A percentile compares a stretch with the other conserved stretches of the same genome.
These are phyloP conservation scores for Calonectria hawksworthii DNA, from an alignment of 2,329 filamentous ascomycete genomes.

Conservation along the genomic window DNA sequence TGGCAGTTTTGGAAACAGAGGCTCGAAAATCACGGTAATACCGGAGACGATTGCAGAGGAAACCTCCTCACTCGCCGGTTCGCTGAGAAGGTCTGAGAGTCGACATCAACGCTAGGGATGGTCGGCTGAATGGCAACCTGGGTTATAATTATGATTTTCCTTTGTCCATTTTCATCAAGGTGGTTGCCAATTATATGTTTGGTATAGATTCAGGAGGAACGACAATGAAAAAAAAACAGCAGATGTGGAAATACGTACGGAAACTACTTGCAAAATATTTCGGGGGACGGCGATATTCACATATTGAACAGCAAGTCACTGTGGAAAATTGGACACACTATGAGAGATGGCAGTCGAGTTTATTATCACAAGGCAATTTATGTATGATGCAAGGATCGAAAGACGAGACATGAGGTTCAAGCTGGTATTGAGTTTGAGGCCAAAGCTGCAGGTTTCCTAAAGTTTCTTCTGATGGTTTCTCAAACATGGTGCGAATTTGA, in stretches of 20 bases:
- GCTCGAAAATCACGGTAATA: background rate
- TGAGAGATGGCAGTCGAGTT: background rate
- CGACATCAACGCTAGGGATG: background rate
- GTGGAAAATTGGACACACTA: background rate
- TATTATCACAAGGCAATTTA: background rate
- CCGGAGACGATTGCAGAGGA: background rate
- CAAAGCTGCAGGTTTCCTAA: background rate
- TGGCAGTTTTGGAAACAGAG: background rate
- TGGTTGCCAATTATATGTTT: background rate
- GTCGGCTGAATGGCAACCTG: background rate
- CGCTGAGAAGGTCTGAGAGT: background rate
- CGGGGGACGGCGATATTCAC: background rate
- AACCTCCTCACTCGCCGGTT: background rate
- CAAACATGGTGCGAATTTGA: background rate
- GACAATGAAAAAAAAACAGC: background rate
- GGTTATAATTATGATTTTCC: background rate
- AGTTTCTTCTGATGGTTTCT: background rate
- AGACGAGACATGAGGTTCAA: background rate
- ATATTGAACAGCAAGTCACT: background rate
- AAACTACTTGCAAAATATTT: background rate
- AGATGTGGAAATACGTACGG: background rate
- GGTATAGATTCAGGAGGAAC: background rate
- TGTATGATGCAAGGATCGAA: background rate
- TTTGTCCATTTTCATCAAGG: background rate
- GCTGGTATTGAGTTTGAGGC: background rate